Evolutionary conservation across 2,329 filamentous ascomycete species (phyloP), one percentile per base, ranked within the genome.

Genomic region (Talaromyces sp.): DNA sequence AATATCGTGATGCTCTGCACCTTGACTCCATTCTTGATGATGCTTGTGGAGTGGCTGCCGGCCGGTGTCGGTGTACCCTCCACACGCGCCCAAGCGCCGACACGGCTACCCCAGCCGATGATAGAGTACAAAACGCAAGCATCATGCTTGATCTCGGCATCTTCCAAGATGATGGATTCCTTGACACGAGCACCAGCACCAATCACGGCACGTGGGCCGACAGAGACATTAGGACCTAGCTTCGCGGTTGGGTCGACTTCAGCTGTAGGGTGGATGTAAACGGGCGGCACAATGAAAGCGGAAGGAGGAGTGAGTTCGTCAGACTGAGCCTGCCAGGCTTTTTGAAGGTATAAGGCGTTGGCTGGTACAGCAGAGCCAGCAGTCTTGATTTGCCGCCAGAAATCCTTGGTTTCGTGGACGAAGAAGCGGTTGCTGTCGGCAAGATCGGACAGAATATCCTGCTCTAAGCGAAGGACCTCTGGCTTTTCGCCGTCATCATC

Each of bases 361-460:
- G 95, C 95, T 16, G 95, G 95, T 33, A 99, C 93, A 59, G 95
- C 95, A 6, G 94, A 98, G 66, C 95, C 95, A 66, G 95, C 95
- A 1, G 95, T 97, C 87, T 99, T 99, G 86, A 99, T 98, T 84
- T 99, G 95, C 72, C 95, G 92, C 95, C 95, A 99, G 80, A 99
- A 99, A 79, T 98, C 95, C 83, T 96, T 96, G 70, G 94, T 98
- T 83, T 99, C 95, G 78, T 97, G 91, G 37, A 98, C 95, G 80
- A 93, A 98, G 84, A 99, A 99, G 79, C 95, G 92, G 82, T 96
- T 95, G 86, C 88, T 97, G 80, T 98, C 95, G 67, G 95, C 94
- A 74, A 98, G 88, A 74, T 98, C 94, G 60, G 93, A 90, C 66
- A 99, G 86, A 61, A 98, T 97, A 76, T 99, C 95, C 82, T 98